A percentile compares a stretch with the other conserved stretches of the same genome.
Conservation (phyloP, 768 basidiomycete species). For the Kwoniella pini region DNA sequence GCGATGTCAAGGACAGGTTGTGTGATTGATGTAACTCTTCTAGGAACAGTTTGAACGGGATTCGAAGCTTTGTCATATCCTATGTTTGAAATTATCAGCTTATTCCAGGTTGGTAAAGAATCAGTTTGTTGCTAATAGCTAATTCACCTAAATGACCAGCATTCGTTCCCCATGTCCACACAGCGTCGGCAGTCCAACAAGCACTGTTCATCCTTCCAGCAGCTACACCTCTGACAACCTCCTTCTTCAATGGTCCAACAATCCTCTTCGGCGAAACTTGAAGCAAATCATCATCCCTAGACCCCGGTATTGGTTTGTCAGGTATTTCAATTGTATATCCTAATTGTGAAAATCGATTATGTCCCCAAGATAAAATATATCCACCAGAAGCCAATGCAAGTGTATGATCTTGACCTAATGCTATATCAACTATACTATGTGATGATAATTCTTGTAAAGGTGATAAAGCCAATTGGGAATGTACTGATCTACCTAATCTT, state of each 20-base stretch:
- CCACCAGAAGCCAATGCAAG: constrained; percentile 77
- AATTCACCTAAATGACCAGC: constrained; percentile 80
- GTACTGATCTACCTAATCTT: constrained; percentile 75
- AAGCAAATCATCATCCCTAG: constrained; percentile 66
- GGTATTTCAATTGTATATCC: constrained; percentile 75
- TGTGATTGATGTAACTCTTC: constrained; percentile 75
- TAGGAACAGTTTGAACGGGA: constrained; percentile 72
- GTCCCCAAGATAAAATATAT: constrained; percentile 85
- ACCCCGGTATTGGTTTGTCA: constrained; percentile 24
- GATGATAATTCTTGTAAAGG: constrained; percentile 64
- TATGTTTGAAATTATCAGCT: constrained; percentile 41
- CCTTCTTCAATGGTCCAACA: constrained; percentile 72
- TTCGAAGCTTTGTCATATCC: constrained; percentile 76
- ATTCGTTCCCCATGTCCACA: constrained; percentile 81
- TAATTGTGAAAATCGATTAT: constrained; percentile 84
- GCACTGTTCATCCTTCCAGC: constrained; percentile 84
- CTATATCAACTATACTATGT: constrained; percentile 66
- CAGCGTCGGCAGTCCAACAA: constrained; percentile 70
- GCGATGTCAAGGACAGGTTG: constrained; percentile 71
- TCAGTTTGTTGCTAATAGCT: neutral
- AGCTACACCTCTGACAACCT: constrained; percentile 74
- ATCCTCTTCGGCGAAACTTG: constrained; percentile 77
- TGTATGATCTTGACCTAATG: constrained; percentile 92
- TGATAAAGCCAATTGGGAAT: constrained; percentile 74
- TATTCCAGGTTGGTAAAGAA: neutral